Evolutionary conservation across 1,284 basidiomycete species (phyloP), one percentile per base, ranked within the genome.

Genomic region (Fomitopsis pinicola): DNA sequence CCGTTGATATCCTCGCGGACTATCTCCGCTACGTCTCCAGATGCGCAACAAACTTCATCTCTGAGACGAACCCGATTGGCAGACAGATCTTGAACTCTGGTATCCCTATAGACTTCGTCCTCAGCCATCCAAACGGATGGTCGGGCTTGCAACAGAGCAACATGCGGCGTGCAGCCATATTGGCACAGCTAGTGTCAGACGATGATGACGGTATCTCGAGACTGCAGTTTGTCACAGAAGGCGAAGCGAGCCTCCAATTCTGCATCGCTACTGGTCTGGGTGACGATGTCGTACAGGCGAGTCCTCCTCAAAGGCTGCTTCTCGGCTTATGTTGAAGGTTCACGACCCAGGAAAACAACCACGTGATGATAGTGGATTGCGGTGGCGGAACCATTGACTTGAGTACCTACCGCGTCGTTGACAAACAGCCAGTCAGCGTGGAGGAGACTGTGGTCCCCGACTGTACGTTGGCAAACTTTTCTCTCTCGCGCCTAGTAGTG

Each of bases 301-400:
- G 72, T 52, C 14, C 19, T n/a, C 10, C 15, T 7, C 12, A 17
- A 7, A 5, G 9, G 15, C 22, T 15, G 7, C 19, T 48, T 19
- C 10, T 2, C 26, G 6, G 45, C 26, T 26, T 14, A 10, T 10
- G 12, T 7, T 48, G 9, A 48, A 5, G 2, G 10, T 22, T 48
- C 30, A 8, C 26, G 2, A 15, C 10, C 12, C n/a, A 76, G 78
- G 64, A 69, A 8, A 74, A 76, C 2, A 71, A 78, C n/a, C 80
- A 79, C 0, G 74, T 85, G 5, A 73, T 83, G 28, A 76, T 87
- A 28, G 78, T 87, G 19, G 84, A 86, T 65, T 83, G 82, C 0
- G 84, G 84, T 2, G 83, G 84, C 50, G 84, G 84, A 0, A 85
- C 82, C 0, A 70, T 85, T 7, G 84, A 86, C 58, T 68, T 86